A percentile compares a stretch with the other conserved stretches of the same genome.
phyloP scores from a whole-genome alignment of 768 basidiomycete species.

The Mycena galericulata region DNA sequence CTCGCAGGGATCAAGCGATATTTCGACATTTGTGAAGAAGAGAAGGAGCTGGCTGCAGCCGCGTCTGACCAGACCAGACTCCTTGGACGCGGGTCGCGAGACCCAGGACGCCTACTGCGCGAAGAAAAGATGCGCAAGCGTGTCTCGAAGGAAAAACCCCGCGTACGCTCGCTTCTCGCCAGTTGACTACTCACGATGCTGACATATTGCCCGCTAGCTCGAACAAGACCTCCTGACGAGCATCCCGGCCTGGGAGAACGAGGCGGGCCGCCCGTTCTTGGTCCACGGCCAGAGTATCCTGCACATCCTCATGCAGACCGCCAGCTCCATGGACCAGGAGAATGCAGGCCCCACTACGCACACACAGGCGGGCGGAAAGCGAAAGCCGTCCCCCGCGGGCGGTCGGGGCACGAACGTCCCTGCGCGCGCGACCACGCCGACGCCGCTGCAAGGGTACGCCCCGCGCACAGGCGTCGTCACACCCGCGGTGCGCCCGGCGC shows the following conservation, averaged over 20 bases:
- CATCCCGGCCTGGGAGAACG: constrained; percentile 90
- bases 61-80: constrained; percentile 87
- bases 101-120: constrained; percentile 86
- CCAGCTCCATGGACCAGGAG: constrained; percentile 83
- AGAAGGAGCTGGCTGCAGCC: constrained; percentile 86
- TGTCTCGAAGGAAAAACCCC: constrained; percentile 91
- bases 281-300: constrained; percentile 88
- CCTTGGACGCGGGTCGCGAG: constrained; percentile 82
- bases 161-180: constrained; percentile 62
- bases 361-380: constrained; percentile 49
- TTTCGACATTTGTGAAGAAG: constrained; percentile 90
- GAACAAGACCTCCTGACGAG: constrained; percentile 86
- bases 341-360: constrained; percentile 54
- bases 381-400: constrained; percentile 63
- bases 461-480: constrained; percentile 64
- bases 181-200: background rate
- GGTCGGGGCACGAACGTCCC: constrained; percentile 57
- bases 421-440: constrained; percentile 70
- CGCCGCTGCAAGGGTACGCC: constrained; percentile 51
- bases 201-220: constrained; percentile 61
- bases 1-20: constrained; percentile 87
- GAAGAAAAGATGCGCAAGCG: constrained; percentile 99
- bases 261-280: constrained; percentile 78
- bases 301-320: constrained; percentile 78
- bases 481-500: constrained; percentile 70